Base-by-base conservation (phyloP, 148 eudicot species). In the Chenopodium berlandieri region DNA sequence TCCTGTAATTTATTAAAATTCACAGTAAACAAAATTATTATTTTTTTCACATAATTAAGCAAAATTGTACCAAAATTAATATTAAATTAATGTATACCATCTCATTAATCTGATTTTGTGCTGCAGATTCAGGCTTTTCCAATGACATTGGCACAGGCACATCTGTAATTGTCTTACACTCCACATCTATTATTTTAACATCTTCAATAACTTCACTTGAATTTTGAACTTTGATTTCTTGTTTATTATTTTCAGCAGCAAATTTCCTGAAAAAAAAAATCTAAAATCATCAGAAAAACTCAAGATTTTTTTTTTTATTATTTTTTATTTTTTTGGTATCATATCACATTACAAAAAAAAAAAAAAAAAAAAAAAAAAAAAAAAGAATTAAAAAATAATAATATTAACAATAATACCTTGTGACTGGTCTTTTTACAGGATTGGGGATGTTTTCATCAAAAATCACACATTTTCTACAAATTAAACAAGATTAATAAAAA, bases 71-170 rank as follows among this genome's bases (percentile, higher is more conserved):
- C 60, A 31, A 73, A 73, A 8, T 70, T 14, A 34, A n/a, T 16
- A 31, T 19, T 32, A 47, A 47, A 25, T 31, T 31, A 37, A 54
- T 13, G 25, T 11, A 69, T 84, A 90, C 92, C 91, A 81, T 87
- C 47, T 88, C 86, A 83, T 80, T 83, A 66, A 75, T 81, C 17
- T 81, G 86, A 86, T 64, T 80, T 19, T 67, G 32, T 27, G 66
- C 75, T 76, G 44, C 44, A 40, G 78, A 72, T 54, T 80, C 85
- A 47, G 81, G 67, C 75, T 84, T 84, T 54, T 89, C 93, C 81
- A 87, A 78, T 23, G 88, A 82, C 91, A 90, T 88, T 73, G 91
- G 90, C 25, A 82, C 86, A 17, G 91, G 87, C 30, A 86, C 82
- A 81, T 90, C 91, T 48, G 34, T 27, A 23, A 52, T 48, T 34